Evolutionary conservation across 371 early-diverging fungal genomes (phyloP).

Genomic region (Syncephalastrum racemosum): DNA sequence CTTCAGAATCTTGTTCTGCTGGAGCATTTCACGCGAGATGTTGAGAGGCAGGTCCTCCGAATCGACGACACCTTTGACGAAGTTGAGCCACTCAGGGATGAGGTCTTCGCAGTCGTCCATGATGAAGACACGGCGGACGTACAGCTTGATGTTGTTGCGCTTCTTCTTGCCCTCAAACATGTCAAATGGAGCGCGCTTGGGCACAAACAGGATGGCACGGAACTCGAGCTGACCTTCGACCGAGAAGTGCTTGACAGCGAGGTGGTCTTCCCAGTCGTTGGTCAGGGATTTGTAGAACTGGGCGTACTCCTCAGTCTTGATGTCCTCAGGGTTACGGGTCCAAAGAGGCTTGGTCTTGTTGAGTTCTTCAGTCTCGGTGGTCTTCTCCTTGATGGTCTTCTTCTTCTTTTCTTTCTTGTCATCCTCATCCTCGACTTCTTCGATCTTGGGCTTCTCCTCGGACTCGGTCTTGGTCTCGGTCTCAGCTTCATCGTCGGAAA

Average conservation of each 20-base stretch:
- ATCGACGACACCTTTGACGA: constrained; percentile 78
- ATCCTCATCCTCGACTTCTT: constrained; percentile 68
- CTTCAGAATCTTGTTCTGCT: constrained; percentile 77
- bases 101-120: constrained; percentile 78
- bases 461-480: constrained; percentile 59
- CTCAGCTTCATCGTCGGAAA: constrained; percentile 73
- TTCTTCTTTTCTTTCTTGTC: constrained; percentile 67
- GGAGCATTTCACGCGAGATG: constrained; percentile 89
- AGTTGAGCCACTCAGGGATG: constrained; percentile 63
- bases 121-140: constrained; percentile 87
- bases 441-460: constrained; percentile 61
- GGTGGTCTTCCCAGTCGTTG: constrained; percentile 71
- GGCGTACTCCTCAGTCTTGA: constrained; percentile 75
- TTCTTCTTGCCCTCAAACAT: constrained; percentile 64
- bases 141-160: constrained; percentile 82
- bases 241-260: constrained; percentile 72
- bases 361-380: constrained; percentile 50
- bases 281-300: constrained; percentile 84
- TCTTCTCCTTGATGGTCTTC: constrained; percentile 67
- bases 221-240: constrained; percentile 85
- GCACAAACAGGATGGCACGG: constrained; percentile 78
- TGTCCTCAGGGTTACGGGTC: constrained; percentile 77
- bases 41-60: constrained; percentile 88
- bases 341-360: constrained; percentile 86
- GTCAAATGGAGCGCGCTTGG: constrained; percentile 69